Evolutionary conservation across 1,284 basidiomycete genomes (phyloP).

Genomic region (Lignosus rhinocerotis): DNA sequence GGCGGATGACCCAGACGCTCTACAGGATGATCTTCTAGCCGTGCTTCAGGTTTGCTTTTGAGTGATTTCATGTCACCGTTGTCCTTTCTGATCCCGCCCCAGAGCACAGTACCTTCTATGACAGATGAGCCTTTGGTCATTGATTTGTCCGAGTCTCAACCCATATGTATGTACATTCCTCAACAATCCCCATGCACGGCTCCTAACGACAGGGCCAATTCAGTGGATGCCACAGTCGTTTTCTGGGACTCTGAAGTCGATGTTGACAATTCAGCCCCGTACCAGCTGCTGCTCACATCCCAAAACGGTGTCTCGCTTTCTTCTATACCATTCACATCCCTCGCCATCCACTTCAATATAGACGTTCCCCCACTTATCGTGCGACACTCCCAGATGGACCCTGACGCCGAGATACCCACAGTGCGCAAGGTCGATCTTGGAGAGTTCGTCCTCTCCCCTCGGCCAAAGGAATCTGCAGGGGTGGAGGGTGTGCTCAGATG

Average conservation of each 20-base stretch:
- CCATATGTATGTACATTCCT: constrained; percentile 53
- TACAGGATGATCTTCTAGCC: constrained; percentile 67
- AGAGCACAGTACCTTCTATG: constrained; percentile 69
- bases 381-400: constrained; percentile 36
- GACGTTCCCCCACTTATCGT: constrained; percentile 48
- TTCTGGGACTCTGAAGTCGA: constrained; percentile 71
- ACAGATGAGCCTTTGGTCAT: constrained; percentile 57
- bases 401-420: constrained; percentile 10
- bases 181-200: too few relatives aligned
- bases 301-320: constrained; percentile 47
- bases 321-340: constrained; percentile 55
- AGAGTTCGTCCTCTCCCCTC: constrained; percentile 26
- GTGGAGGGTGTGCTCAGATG: constrained; percentile 53
- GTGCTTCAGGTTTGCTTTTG: constrained; percentile 57
- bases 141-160: constrained; percentile 60
- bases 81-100: constrained; percentile 7
- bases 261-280: constrained; percentile 63
- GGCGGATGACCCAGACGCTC: constrained; percentile 44
- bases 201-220: not conserved
- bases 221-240: constrained; percentile 65
- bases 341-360: constrained; percentile 59
- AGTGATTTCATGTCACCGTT: not conserved
- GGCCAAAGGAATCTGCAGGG: constrained; percentile 28
- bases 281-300: constrained; percentile 68
- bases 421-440: constrained; percentile 48